phyloP scores from a whole-genome alignment of 805 yeast genomes.

The Citeromyces nyonsensis region DNA sequence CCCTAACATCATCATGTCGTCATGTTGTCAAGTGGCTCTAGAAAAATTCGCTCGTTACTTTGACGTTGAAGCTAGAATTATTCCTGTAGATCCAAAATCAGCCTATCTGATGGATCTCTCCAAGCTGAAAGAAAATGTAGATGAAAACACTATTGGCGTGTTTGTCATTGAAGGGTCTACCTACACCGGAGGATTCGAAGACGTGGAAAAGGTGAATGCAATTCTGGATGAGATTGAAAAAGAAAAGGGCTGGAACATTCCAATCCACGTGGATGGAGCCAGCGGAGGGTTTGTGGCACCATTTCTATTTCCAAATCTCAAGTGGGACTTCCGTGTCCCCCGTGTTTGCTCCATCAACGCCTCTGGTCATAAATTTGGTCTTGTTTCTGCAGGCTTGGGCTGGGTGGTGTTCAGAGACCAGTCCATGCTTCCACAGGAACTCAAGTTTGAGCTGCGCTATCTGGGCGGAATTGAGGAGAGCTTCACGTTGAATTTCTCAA shows the following conservation, averaged over 20 bases:
- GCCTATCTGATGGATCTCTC: slow-evolving; percentile 51
- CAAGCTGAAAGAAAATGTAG: slow-evolving; percentile 47
- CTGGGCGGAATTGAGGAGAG: slow-evolving; percentile 84
- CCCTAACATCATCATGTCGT: slow-evolving; percentile 85
- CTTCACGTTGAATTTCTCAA: slow-evolving; percentile 73
- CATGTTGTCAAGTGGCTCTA: slow-evolving; percentile 86
- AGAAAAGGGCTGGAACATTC: slow-evolving; percentile 51
- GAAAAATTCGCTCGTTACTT: slow-evolving; percentile 91
- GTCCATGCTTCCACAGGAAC: slow-evolving; percentile 46
- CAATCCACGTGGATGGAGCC: slow-evolving; percentile 91
- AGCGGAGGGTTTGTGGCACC: slow-evolving; percentile 87
- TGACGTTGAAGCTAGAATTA: slow-evolving; percentile 74
- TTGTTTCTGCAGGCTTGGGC: slow-evolving; percentile 83
- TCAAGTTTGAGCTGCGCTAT: slow-evolving; percentile 68
- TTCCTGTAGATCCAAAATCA: slow-evolving; percentile 41
- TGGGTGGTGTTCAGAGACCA: slow-evolving; percentile 79
- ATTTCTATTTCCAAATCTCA: slow-evolving; percentile 55
- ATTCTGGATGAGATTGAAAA: slow-evolving; percentile 56
- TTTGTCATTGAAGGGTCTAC: slow-evolving; percentile 85
- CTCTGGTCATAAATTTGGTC: slow-evolving; percentile 88
- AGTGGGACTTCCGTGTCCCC: slow-evolving; percentile 72
- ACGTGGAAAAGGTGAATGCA: slow-evolving; percentile 43
- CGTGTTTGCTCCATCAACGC: slow-evolving; percentile 79
- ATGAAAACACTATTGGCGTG: slow-evolving; percentile 87
- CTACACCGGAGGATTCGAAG: slow-evolving; percentile 85